Conservation (phyloP, 2,329 filamentous ascomycete species). For the Fusarium humuli region DNA sequence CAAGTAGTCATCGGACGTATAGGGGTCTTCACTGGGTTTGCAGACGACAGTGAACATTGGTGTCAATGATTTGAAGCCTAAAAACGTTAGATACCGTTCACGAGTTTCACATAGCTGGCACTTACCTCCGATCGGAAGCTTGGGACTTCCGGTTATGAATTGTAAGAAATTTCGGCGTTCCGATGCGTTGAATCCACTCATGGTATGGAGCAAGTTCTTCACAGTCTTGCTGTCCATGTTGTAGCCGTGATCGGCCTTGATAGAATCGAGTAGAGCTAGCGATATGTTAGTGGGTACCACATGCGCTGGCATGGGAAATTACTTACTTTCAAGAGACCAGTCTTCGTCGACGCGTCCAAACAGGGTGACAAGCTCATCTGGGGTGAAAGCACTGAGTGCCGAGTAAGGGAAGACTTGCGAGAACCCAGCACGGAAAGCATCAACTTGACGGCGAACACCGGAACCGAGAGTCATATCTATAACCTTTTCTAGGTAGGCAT, state of each 20-base stretch:
- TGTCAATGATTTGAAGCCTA: constrained; percentile 95
- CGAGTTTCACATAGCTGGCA: constrained; percentile 34
- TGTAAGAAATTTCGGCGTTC: constrained; percentile 94
- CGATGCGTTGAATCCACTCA: constrained; percentile 83
- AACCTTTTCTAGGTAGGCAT: constrained; percentile 85
- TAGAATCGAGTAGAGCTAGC: constrained; percentile 91
- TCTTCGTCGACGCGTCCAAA: constrained; percentile 95
- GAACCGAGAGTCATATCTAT: constrained; percentile 91
- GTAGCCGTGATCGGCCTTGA: constrained; percentile 98
- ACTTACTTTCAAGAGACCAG: constrained; percentile 96
- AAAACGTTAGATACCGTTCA: constrained; percentile 1
- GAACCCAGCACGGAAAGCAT: constrained; percentile 91
- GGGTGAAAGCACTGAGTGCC: constrained; percentile 91
- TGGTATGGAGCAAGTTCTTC: constrained; percentile 89
- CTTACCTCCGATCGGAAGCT: constrained; percentile 96
- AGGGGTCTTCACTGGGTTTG: constrained; percentile 96
- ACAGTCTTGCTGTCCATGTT: constrained; percentile 99
- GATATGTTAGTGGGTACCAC: constrained; percentile 12
- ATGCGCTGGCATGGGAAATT: not conserved
- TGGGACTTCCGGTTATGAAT: constrained; percentile 97
- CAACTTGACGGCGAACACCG: constrained; percentile 88
- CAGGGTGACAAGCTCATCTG: constrained; percentile 92
- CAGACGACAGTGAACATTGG: constrained; percentile 99
- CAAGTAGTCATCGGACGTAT: constrained; percentile 95
- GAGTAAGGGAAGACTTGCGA: constrained; percentile 97